Base-by-base conservation (phyloP, 78 protist species). In the Neovahlkampfia damariscottae region DNA sequence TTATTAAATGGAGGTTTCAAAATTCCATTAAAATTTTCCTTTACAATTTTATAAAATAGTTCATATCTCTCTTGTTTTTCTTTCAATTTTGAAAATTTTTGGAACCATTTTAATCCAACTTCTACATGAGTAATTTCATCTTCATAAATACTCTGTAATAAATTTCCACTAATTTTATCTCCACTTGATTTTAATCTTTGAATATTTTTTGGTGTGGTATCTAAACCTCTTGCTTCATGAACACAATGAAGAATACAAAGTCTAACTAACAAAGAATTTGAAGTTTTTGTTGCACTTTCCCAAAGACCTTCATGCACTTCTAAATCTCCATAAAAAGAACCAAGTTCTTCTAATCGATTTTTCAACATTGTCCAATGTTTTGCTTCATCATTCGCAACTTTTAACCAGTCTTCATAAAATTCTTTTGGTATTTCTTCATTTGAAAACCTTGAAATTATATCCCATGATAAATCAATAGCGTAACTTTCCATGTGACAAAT, bases 41-140 rank as follows among this genome's bases (percentile, higher is more conserved):
- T 19, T 28, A 69, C 72, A 19, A 69, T 19, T 19, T 69, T n/a
- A 30, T 69, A 19, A 69, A 69, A 69, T 19, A 19, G 67, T 19
- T 19, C 19, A 50, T 19, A n/a, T 50, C 62, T 50, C 62, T 50
- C 62, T 50, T 50, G 62, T 50, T 19, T 50, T 50, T 19, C 68
- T 31, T 31, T 19, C 19, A 31, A 28, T 30, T 19, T n/a, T 31
- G 68, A 69, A 10, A 69, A n/a, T 10, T 30, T 10, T 69, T 19
- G 19, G 19, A 69, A 69, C 72, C 72, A 69, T 19, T 19, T 19
- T 19, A 69, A 19, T 30, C 72, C 72, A 19, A n/a, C 19, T 19
- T n/a, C 19, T n/a, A 69, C 72, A 69, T 69, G 72, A 30, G 67
- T 69, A 19, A 69, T 69, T 19, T 69, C 72, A 19, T 69, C 72